Conservation (phyloP, 805 yeast genomes). For the Saccharomyces mikatae region DNA sequence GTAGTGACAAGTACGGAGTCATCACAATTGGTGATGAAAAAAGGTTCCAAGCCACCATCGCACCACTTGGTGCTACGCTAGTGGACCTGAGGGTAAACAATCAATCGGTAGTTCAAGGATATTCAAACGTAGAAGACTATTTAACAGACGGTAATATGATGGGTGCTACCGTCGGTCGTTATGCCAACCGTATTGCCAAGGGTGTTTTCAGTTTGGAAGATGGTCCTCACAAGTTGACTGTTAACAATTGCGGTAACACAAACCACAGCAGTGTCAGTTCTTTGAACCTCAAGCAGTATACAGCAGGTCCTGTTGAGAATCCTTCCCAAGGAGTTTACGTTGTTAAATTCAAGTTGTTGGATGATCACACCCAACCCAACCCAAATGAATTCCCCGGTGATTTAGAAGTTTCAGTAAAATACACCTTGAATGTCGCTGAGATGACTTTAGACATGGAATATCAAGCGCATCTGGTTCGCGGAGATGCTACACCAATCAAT, state of each 20-base stretch:
- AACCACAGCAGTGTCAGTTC: constrained; percentile 52
- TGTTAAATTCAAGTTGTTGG: constrained; percentile 37
- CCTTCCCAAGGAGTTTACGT: constrained; percentile 25
- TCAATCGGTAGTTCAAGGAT: constrained; percentile 35
- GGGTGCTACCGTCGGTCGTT: constrained; percentile 61
- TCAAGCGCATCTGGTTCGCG: constrained; percentile 24
- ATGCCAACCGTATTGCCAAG: constrained; percentile 49
- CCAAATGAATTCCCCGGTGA: constrained; percentile 51
- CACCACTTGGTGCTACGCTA: constrained; percentile 47
- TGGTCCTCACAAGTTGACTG: constrained; percentile 33
- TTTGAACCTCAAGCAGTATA: constrained; percentile 41
- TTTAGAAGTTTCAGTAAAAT: constrained; percentile 39
- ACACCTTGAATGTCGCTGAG: constrained; percentile 33
- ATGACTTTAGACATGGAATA: constrained; percentile 41
- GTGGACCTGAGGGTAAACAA: constrained; percentile 37
- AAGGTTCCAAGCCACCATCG: constrained; percentile 34
- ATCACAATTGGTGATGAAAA: constrained; percentile 27
- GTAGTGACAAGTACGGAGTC: constrained; percentile 20
- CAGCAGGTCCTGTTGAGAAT: constrained; percentile 43
- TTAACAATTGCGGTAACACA: constrained; percentile 36
- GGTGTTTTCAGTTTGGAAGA: constrained; percentile 39
- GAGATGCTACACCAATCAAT: constrained; percentile 42
- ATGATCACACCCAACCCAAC: constrained; percentile 37
- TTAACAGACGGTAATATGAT: constrained; percentile 39
- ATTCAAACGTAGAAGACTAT: constrained; percentile 30